phyloP scores from a whole-genome alignment of 371 early-diverging fungal species.

The Dentiscutata heterogama region DNA sequence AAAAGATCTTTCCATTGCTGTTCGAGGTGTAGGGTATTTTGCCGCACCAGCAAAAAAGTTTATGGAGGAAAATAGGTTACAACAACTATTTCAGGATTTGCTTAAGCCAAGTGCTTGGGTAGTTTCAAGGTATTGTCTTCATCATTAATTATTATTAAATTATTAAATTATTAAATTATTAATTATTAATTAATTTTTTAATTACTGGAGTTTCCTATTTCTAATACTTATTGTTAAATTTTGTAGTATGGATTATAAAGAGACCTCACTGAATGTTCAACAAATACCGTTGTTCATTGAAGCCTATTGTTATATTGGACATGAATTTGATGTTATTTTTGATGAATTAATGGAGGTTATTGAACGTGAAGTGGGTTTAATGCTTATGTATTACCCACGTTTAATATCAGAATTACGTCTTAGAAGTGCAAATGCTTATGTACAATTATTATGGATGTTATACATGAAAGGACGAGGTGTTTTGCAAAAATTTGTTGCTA shows the following conservation, averaged over 20 bases:
- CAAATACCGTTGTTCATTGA: constrained; percentile 74
- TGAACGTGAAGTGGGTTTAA: constrained; percentile 59
- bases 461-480: constrained; percentile 62
- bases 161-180: background rate
- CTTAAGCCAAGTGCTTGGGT: constrained; percentile 67
- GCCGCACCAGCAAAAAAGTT: constrained; percentile 67
- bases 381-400: constrained; percentile 57
- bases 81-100: constrained; percentile 59
- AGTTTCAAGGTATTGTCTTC: constrained; percentile 68
- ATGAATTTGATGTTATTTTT: constrained; percentile 60
- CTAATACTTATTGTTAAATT: no score
- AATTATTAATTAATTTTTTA: no score
- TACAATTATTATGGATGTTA: constrained; percentile 62
- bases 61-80: constrained; percentile 57
- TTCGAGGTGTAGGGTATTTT: constrained; percentile 79
- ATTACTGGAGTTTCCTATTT: no score
- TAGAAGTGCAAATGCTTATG: constrained; percentile 60
- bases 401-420: constrained; percentile 57
- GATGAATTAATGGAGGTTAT: constrained; percentile 60
- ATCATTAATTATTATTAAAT: constrained; percentile 43
- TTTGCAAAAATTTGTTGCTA: constrained; percentile 57
- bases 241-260: constrained; percentile 41
- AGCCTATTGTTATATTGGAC: constrained; percentile 68
- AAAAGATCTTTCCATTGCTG: constrained; percentile 70
- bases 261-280: constrained; percentile 55